Evolutionary conservation across 495 filamentous ascomycete species (phyloP).

Genomic region (Barbatosphaeria neglecta): DNA sequence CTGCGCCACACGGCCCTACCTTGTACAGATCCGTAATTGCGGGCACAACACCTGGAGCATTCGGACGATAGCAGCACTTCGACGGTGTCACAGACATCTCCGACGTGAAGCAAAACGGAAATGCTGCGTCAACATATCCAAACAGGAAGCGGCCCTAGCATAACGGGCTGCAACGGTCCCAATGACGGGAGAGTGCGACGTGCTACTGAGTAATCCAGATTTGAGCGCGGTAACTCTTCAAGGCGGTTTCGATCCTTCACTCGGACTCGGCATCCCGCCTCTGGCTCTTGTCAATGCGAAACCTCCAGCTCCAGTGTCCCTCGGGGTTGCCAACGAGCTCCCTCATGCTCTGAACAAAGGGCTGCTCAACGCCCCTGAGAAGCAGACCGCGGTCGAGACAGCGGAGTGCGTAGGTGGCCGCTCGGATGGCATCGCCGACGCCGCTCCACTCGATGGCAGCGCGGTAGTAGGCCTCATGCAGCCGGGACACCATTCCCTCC

Average conservation of each 20-base stretch:
- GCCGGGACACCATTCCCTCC: constrained; percentile 17
- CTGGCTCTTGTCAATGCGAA: constrained; percentile 9
- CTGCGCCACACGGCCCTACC: no score
- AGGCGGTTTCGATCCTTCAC: not conserved
- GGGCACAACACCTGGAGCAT: no score
- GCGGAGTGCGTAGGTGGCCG: constrained; percentile 12
- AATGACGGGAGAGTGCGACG: no score
- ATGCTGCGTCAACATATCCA: no score
- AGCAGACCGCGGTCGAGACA: constrained; percentile 14
- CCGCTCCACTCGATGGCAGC: constrained; percentile 24
- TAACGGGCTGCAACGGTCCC: no score
- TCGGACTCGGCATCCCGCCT: not conserved
- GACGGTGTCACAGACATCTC: no score
- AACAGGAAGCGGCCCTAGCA: no score
- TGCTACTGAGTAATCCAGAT: no score
- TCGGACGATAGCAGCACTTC: no score
- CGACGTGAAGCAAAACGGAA: no score
- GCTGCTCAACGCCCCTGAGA: constrained; percentile 15
- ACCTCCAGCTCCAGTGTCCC: constrained; percentile 19
- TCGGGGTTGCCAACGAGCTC: constrained; percentile 13
- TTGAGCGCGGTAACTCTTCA: no score
- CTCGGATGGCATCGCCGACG: constrained; percentile 14
- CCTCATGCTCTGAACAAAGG: constrained; percentile 19
- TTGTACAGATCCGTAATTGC: no score
- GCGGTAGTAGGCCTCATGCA: constrained; percentile 24